Evolutionary conservation across 768 basidiomycete species (phyloP).

Genomic region (Suillus brevipes): DNA sequence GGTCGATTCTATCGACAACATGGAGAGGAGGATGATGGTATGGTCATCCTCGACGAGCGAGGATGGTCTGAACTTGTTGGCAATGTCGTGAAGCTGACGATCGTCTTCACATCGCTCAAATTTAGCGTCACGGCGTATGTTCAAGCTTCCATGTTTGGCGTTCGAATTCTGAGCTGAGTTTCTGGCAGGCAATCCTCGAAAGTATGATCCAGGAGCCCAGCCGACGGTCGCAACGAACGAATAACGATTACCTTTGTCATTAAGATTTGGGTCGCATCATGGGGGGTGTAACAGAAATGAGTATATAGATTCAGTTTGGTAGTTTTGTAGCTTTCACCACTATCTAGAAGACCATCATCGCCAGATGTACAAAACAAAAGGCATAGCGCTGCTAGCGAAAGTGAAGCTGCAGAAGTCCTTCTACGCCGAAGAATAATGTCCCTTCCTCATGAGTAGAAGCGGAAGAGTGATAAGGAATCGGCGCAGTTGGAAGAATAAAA

Average conservation of each 20-base stretch:
- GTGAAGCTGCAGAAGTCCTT: constrained; percentile 51
- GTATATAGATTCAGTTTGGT: not conserved
- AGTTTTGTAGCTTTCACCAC: constrained; percentile 62
- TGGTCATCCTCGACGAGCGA: constrained; percentile 33
- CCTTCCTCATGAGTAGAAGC: constrained; percentile 16
- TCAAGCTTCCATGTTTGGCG: no score
- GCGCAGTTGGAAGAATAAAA: constrained; percentile 16
- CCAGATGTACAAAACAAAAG: constrained; percentile 34
- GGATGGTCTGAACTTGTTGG: constrained; percentile 35
- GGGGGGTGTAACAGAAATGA: not conserved
- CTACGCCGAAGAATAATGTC: constrained; percentile 44
- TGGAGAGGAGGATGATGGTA: constrained; percentile 34
- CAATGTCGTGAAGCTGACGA: constrained; percentile 32
- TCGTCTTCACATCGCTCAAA: constrained; percentile 36
- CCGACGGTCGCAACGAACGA: not conserved
- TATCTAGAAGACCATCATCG: constrained; percentile 77
- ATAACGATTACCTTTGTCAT: not conserved
- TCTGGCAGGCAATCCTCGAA: constrained; percentile 3
- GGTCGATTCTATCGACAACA: constrained; percentile 34
- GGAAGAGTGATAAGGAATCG: constrained; percentile 35
- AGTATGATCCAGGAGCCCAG: not conserved
- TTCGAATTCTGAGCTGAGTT: not conserved
- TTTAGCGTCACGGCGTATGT: constrained; percentile 34
- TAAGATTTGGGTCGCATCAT: not conserved
- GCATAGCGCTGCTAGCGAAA: constrained; percentile 77